A percentile compares a stretch with the other conserved stretches of the same genome.
Evolutionary conservation across 768 basidiomycete genomes (phyloP).

Genomic region (Mycena latifolia): DNA sequence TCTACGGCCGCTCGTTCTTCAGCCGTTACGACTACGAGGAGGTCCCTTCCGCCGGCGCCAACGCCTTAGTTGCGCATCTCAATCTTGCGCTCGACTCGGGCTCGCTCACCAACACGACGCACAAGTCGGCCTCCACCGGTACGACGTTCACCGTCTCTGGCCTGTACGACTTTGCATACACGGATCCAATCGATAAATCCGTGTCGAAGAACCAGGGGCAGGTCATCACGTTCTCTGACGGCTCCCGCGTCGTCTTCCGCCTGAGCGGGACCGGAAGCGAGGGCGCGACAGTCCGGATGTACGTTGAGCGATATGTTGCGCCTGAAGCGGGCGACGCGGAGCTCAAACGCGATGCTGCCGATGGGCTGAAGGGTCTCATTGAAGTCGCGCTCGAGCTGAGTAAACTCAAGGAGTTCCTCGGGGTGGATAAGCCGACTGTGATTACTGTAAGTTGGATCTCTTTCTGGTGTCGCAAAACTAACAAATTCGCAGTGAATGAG

Average conservation of each 20-base stretch:
- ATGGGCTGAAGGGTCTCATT: constrained; percentile 94
- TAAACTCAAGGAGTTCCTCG: constrained; percentile 88
- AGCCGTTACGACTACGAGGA: constrained; percentile 99
- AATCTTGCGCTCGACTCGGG: constrained; percentile 75
- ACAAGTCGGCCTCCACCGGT: constrained; percentile 75
- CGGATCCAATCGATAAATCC: constrained; percentile 96
- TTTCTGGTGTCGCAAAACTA: not conserved
- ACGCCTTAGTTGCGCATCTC: constrained; percentile 84
- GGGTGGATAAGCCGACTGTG: constrained; percentile 93
- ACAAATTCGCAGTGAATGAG: constrained; percentile 7
- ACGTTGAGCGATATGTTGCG: constrained; percentile 93
- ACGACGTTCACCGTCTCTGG: constrained; percentile 82
- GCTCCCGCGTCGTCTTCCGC: constrained; percentile 95
- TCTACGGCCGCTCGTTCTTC: constrained; percentile 98
- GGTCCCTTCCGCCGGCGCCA: constrained; percentile 91
- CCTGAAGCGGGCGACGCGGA: constrained; percentile 76
- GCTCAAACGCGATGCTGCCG: constrained; percentile 80
- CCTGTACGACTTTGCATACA: constrained; percentile 94
- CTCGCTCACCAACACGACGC: constrained; percentile 75
- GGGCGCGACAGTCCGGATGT: constrained; percentile 96
- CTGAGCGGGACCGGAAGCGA: constrained; percentile 96
- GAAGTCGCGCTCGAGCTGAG: constrained; percentile 92
- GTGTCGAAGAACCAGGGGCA: constrained; percentile 97
- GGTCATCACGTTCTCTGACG: constrained; percentile 91
- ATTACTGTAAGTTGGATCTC: constrained; percentile 74